These are phyloP conservation scores for Cadophora sp. DNA, from an alignment of 2,329 filamentous ascomycete species.

Conservation along the genomic window DNA sequence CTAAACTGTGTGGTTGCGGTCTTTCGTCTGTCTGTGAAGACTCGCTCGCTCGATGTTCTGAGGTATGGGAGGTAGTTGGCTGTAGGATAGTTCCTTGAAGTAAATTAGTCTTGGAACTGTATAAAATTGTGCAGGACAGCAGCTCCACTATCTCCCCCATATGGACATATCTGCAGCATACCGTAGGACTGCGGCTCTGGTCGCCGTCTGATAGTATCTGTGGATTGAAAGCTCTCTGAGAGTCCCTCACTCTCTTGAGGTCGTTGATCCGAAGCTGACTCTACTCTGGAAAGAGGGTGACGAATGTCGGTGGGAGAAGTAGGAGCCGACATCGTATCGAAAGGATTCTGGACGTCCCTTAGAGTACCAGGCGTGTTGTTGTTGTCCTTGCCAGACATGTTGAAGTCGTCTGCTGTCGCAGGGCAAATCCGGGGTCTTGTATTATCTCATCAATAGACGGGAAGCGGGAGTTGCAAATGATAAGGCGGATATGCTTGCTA, in stretches of 20 bases:
- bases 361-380: constrained; percentile 11
- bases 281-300: constrained; percentile 45
- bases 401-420: constrained; percentile 2
- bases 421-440: constrained; percentile 7
- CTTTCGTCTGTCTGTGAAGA: constrained; percentile 40
- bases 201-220: constrained; percentile 65
- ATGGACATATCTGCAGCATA: constrained; percentile 47
- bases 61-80: constrained; percentile 25
- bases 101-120: constrained; percentile 23
- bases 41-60: constrained; percentile 42
- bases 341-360: constrained; percentile 33
- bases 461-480: neutral
- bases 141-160: neutral
- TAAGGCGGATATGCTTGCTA: neutral
- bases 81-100: constrained; percentile 39
- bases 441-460: constrained; percentile 8
- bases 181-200: constrained; percentile 60
- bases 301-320: constrained; percentile 60
- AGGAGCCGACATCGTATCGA: constrained; percentile 39
- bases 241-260: constrained; percentile 51
- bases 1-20: constrained; percentile 39
- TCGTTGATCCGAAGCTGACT: constrained; percentile 42
- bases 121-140: constrained; percentile 14
- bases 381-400: constrained; percentile 14
- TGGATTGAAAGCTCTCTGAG: constrained; percentile 63